Percentiles rank a stretch among this genome's conserved stretches.
These are phyloP conservation scores for Corynascus novoguineensis DNA, from an alignment of 495 filamentous ascomycete species.

Conservation along the genomic window DNA sequence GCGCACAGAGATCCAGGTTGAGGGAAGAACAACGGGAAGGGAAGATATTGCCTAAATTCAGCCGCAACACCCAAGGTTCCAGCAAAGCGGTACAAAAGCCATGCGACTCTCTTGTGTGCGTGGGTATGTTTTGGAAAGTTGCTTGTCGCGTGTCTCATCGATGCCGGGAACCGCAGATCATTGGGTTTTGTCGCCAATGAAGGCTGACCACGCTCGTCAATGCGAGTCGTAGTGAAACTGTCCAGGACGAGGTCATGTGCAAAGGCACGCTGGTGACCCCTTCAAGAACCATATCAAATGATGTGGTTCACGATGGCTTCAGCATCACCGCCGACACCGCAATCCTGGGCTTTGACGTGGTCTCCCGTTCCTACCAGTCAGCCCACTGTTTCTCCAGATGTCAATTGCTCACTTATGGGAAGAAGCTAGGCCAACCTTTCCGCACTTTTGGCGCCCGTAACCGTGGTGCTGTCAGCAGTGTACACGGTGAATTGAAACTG, in stretches of 20 bases:
- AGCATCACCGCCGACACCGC: no score
- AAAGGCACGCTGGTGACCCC: neutral
- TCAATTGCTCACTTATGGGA: no score
- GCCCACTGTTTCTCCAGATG: no score
- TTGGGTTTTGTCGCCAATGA: neutral
- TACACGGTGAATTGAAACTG: no score
- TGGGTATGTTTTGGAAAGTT: neutral
- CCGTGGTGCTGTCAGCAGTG: no score
- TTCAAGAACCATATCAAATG: neutral
- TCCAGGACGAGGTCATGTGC: neutral
- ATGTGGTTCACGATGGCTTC: no score
- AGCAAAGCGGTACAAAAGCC: neutral
- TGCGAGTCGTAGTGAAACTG: neutral
- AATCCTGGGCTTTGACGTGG: no score
- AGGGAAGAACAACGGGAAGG: neutral
- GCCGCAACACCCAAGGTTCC: neutral
- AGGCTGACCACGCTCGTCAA: conserved; percentile 2
- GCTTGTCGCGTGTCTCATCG: conserved; percentile 3
- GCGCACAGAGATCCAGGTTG: neutral
- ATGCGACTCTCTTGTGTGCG: neutral
- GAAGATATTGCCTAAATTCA: neutral
- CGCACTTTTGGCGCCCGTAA: no score
- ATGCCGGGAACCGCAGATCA: conserved; percentile 9
- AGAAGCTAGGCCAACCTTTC: no score
- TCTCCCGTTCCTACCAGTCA: no score